Evolutionary conservation across 495 filamentous ascomycete genomes (phyloP), one percentile per base, ranked within the genome.

Genomic region (Aspergillus conjunctus): DNA sequence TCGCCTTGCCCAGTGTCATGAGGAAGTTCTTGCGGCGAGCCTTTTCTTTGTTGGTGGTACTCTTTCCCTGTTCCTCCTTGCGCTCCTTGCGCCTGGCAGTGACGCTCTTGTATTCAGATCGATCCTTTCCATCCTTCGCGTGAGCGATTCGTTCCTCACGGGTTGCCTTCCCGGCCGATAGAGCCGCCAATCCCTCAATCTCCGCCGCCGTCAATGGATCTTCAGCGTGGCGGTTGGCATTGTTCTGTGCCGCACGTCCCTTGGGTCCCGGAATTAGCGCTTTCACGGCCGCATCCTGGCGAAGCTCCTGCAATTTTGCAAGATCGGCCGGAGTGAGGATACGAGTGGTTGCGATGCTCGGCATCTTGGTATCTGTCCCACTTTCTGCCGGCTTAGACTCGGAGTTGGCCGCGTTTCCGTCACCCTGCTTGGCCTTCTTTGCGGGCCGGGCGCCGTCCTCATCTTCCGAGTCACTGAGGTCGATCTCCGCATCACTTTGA

Each of bases 31-130:
- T 98, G 80, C 87, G 88, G 53, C 93, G 80, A 30, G 89, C 87
- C 83, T 99, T 99, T 81, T 99, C 95, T 81, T 90, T 91, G 77
- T 99, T 99, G 66, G 94, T 99, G 5, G 90, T 91, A 73, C 89
- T 93, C 83, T 98, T 97, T 60, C 92, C 91, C 77, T 92, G 84
- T 15, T 85, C 83, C 64, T 87, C 84, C 82, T 95, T 96, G 75
- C 90, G 88, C 72, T 91, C 83, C 77, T 92, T 90, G 51, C 89
- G 81, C 68, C 86, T 86, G 9, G 91, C 91, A 56, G 88, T 86
- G 59, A 89, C 91, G 60, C 85, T 88, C 81, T 91, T 91, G 75
- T 92, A 89, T 65, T 92, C 88, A 41, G 84, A 80, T 14, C 88
- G 83, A 32, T 86, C 83, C 73, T 91, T 89, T 65, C 88, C 88